Base-by-base conservation (phyloP, 305 asterid genomes). In the Fraxinus sp. region DNA sequence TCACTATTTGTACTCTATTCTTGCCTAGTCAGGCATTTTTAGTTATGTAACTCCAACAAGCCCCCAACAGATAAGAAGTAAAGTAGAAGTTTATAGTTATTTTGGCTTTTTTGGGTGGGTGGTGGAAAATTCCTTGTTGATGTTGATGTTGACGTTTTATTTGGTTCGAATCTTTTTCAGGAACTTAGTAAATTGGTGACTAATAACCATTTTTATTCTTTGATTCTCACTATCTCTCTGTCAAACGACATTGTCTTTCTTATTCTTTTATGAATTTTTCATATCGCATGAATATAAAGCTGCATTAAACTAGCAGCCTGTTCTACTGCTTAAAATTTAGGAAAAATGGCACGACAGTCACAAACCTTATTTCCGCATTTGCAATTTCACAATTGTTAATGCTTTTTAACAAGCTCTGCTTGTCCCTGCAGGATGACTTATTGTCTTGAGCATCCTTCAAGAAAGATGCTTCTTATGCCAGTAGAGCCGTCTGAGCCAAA, bases 381-480 rank as follows among this genome's bases (percentile, higher is more conserved):
- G 35, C 64, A 73, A 4, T 59, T 26, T 32, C 11, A 73, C 36
- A 28, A 57, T 80, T 26, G 82, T 22, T 70, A 66, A 10, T 37
- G 33, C 55, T 30, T 74, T 59, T 77, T 82, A 36, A 83, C 79
- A 5, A 64, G 62, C 59, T 73, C 13, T 70, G 24, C 37, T 82
- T 77, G 26, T 71, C 55, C 75, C 33, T 90, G 89, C 85, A 97
- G 99, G 92, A 95, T 95, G 99, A 97, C 99, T 18, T 97, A 92
- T 86, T 97, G 98, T 84, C 98, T 97, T 71, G 95, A 95, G 81
- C 97, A 93, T 91, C 97, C 99, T 81, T 82, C 97, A 22, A 93
- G 84, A 87, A 97, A 93, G 87, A 88, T 95, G 94, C 94, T 97
- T 82, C 96, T 97, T 78, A 95, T 97, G 99, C 98, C 98, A 5